phyloP scores from a whole-genome alignment of 148 eudicot genomes.

The Pharnaceum exiguum region DNA sequence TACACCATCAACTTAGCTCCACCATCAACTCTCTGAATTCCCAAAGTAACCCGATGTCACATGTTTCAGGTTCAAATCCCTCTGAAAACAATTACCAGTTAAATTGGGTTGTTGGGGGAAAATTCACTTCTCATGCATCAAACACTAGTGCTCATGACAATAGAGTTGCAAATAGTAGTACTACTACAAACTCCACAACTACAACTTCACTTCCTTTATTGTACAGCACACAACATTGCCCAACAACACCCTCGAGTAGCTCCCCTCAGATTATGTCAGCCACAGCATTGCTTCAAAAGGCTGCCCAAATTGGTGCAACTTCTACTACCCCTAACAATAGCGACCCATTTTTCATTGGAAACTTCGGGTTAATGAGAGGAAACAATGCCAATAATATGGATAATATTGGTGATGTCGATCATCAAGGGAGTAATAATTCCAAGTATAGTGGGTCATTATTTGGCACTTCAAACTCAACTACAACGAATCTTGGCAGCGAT shows the following conservation, averaged over 20 bases:
- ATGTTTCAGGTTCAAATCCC: slow-evolving; percentile 11
- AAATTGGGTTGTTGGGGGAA: slow-evolving; percentile 23
- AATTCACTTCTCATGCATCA: slow-evolving; percentile 1
- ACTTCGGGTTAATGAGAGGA: slow-evolving; percentile 29
- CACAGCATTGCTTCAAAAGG: slow-evolving; percentile 78
- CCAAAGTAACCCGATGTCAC: slow-evolving; percentile 11
- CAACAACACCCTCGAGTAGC: slow-evolving; percentile 17
- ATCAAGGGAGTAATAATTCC: slow-evolving; percentile 14
- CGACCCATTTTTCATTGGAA: slow-evolving; percentile 35
- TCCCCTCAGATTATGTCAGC: slow-evolving; percentile 57
- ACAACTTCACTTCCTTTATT: slow-evolving; percentile 46
- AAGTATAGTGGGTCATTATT: slow-evolving; percentile 33
- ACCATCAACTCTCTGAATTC: slow-evolving; percentile 8
- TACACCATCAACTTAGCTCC: slow-evolving; percentile 13
- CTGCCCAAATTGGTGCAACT: slow-evolving; percentile 72
- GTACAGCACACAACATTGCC: slow-evolving; percentile 52
- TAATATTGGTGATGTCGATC: slow-evolving; percentile 13
- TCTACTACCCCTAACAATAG: slow-evolving; percentile 15
- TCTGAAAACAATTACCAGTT: slow-evolving; percentile 3
- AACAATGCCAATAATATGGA: slow-evolving; percentile 20
- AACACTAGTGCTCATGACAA: background rate
- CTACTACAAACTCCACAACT: background rate
- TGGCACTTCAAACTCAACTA: slow-evolving; percentile 38
- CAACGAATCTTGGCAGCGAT: slow-evolving; percentile 31
- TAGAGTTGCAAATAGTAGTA: slow-evolving; percentile 1